Percentiles rank a stretch among this genome's conserved stretches.
Evolutionary conservation across 1,284 basidiomycete genomes (phyloP).

Genomic region (Cryptococcus sp.): DNA sequence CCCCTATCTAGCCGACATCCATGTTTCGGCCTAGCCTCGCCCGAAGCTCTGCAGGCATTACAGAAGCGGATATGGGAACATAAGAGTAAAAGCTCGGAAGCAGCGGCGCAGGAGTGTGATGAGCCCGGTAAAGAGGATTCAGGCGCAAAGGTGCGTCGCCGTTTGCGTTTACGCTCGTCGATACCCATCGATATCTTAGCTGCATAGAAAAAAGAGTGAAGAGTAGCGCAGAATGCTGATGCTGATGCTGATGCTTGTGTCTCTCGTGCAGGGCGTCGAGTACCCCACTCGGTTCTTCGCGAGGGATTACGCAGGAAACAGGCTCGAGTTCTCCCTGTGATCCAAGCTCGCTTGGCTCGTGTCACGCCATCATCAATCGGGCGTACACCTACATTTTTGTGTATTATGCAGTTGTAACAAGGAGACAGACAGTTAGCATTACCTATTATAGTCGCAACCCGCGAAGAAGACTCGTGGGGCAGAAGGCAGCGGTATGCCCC

Average conservation of each 20-base stretch:
- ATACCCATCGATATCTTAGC: too few species aligned
- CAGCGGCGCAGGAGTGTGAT: slow-evolving; percentile 39
- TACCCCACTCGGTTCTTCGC: slow-evolving; percentile 51
- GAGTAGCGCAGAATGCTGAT: background rate
- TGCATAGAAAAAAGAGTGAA: background rate
- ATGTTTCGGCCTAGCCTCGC: slow-evolving; percentile 41
- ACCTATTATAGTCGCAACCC: too few species aligned
- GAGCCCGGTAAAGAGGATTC: slow-evolving; percentile 45
- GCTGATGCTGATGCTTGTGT: too few species aligned
- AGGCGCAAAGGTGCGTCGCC: slow-evolving; percentile 34
- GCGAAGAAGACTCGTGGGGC: too few species aligned
- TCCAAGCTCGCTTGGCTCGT: too few species aligned
- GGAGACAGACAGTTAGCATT: too few species aligned
- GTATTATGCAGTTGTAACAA: too few species aligned
- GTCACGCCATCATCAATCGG: too few species aligned
- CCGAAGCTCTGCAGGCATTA: slow-evolving; percentile 37
- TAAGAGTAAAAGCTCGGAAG: slow-evolving; percentile 19
- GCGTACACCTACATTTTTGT: too few species aligned
- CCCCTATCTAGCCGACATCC: slow-evolving; percentile 42
- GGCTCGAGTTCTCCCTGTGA: slow-evolving; percentile 42
- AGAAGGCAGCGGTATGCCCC: too few species aligned
- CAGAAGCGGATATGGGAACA: slow-evolving; percentile 45
- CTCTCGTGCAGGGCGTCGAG: slow-evolving; percentile 37
- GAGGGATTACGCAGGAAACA: slow-evolving; percentile 49
- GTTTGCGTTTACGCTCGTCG: background rate